Conservation (phyloP, 768 basidiomycete species). For the Phlegmacium glaucopus region DNA sequence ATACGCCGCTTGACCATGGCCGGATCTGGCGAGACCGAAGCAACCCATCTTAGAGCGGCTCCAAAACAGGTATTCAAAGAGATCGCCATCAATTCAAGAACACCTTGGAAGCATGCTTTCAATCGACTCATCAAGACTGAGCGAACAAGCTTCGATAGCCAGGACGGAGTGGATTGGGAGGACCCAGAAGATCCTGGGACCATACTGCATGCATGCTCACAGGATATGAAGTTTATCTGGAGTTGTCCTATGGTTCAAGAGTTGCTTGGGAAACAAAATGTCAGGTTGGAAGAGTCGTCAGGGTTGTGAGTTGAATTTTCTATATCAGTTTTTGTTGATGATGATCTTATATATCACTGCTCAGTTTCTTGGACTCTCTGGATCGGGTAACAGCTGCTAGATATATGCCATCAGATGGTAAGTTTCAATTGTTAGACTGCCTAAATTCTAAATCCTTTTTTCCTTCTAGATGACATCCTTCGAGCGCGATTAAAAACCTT, state of each 20-base stretch:
- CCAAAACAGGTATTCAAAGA: constrained; percentile 32
- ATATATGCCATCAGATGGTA: constrained; percentile 69
- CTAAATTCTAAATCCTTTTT: not conserved
- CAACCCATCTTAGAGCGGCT: constrained; percentile 10
- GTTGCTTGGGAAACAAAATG: constrained; percentile 48
- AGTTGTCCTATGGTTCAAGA: constrained; percentile 48
- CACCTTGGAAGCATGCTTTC: constrained; percentile 50
- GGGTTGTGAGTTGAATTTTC: constrained; percentile 56
- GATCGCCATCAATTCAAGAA: constrained; percentile 49
- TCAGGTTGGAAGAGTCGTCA: constrained; percentile 64
- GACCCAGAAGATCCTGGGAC: constrained; percentile 55
- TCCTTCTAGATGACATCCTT: constrained; percentile 63
- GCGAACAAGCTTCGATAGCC: constrained; percentile 24
- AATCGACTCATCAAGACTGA: constrained; percentile 28
- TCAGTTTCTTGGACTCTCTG: constrained; percentile 69
- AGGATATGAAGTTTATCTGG: constrained; percentile 69
- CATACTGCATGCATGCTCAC: constrained; percentile 53
- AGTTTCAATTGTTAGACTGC: too few species aligned
- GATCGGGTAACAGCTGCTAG: constrained; percentile 57
- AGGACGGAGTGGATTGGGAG: constrained; percentile 36
- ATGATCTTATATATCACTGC: constrained; percentile 4
- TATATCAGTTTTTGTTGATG: not conserved
- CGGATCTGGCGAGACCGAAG: constrained; percentile 32
- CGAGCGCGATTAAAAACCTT: constrained; percentile 65
- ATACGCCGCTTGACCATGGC: constrained; percentile 52